Evolutionary conservation across 225 moss, liverwort and hornwort genomes (phyloP), one percentile per base, ranked within the genome.

Genomic region (Bryoerythrophyllum caledonicum): DNA sequence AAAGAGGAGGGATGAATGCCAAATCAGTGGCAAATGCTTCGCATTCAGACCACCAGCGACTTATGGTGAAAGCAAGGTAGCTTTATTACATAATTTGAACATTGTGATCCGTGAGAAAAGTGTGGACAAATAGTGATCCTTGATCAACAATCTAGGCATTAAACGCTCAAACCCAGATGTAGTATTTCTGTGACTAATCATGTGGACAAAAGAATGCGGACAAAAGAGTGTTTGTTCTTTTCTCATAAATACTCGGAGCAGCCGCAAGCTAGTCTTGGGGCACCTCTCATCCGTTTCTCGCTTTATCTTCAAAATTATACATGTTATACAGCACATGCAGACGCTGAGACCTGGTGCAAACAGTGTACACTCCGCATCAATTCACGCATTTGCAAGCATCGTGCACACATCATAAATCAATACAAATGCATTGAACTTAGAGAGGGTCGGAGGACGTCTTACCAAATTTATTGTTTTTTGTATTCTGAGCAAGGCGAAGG

Each of bases 31-130:
- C n/a, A n/a, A n/a, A n/a, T n/a, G n/a, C n/a, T n/a, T n/a, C n/a
- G n/a, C 32, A 67, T 49, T 48, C 56, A 21, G 44, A 54, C 16
- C n/a, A 72, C 16, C 64, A 48, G 58, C 17, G 15, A 27, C 35
- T n/a, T n/a, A n/a, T n/a, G n/a, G 34, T 53, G 58, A 75, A 72
- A 75, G 81, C 72, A 82, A 64, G 72, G 68, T 53, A 78, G 78
- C 80, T 86, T 83, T 83, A 80, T 83, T 86, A 78, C 73, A 60
- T 75, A 74, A 67, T 74, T 78, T 64, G 41, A 71, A 72, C 76
- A 53, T 34, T 67, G 72, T 67, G 41, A 51, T 64, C 71, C 63
- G 70, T 79, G 80, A 81, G 79, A 78, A 62, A 84, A 72, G 63
- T 57, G 81, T 74, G 77, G 68, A 76, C 77, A 68, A 52, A 63